Conservation (phyloP, 2,329 filamentous ascomycete species). For the Claviceps monticola region DNA sequence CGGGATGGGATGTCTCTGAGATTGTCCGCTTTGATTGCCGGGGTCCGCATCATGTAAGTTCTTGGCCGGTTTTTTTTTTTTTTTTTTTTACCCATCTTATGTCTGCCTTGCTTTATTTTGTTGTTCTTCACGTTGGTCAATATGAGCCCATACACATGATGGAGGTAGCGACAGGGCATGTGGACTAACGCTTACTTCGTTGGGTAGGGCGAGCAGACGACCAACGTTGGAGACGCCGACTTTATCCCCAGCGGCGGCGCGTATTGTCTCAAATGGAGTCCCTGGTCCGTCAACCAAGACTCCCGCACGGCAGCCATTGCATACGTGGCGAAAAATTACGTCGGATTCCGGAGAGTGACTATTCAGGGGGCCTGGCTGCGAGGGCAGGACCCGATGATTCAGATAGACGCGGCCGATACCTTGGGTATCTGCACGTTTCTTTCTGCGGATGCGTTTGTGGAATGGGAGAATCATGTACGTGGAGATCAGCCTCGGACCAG, state of each 20-base stretch:
- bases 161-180: too few species aligned
- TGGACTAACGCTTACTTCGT: not conserved
- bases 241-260: conserved; percentile 33
- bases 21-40: conserved; percentile 32
- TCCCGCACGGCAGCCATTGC: conserved; percentile 31
- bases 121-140: not conserved
- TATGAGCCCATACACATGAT: too few species aligned
- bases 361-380: conserved; percentile 22
- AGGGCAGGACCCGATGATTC: conserved; percentile 22
- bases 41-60: conserved; percentile 27
- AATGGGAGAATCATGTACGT: conserved; percentile 39
- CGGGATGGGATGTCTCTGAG: conserved; percentile 37
- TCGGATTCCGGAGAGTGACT: conserved; percentile 39
- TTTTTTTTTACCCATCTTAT: too few species aligned
- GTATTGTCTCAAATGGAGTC: conserved; percentile 40
- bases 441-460: conserved; percentile 37
- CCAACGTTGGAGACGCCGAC: conserved; percentile 30
- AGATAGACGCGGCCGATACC: conserved; percentile 27
- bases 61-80: too few species aligned
- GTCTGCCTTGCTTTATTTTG: not conserved
- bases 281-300: conserved; percentile 29
- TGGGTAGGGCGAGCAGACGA: conserved; percentile 9
- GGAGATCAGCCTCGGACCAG: too few species aligned
- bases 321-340: conserved; percentile 35
- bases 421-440: conserved; percentile 36